phyloP scores from a whole-genome alignment of 306 rosid species.

The Glycine tomentella region DNA sequence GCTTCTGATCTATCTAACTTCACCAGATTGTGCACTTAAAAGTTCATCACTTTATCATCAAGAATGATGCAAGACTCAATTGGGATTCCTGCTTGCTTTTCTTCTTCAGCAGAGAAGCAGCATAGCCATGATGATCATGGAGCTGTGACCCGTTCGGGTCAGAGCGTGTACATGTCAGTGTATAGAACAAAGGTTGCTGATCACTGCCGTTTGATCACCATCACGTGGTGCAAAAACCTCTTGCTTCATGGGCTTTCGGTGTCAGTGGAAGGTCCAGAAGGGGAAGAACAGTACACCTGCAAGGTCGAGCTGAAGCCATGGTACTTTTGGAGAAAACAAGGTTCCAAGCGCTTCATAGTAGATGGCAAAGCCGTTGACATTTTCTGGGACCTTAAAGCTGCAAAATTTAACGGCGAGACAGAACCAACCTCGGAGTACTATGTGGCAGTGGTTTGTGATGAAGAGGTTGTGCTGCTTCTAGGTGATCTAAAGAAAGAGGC shows the following conservation, averaged over 20 bases:
- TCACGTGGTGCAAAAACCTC: slow-evolving; percentile 84
- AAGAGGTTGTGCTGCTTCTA: slow-evolving; percentile 77
- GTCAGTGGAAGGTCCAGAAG: slow-evolving; percentile 68
- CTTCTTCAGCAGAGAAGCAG: slow-evolving; percentile 61
- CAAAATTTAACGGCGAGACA: slow-evolving; percentile 76
- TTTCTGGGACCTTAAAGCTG: slow-evolving; percentile 86
- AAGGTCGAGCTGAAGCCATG: slow-evolving; percentile 94
- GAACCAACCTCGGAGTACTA: slow-evolving; percentile 83
- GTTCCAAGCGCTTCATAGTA: slow-evolving; percentile 68
- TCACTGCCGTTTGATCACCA: slow-evolving; percentile 71
- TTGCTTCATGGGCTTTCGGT: slow-evolving; percentile 79
- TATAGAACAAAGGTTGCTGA: slow-evolving; percentile 78
- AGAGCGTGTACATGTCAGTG: slow-evolving; percentile 71
- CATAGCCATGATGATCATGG: slow-evolving; percentile 52
- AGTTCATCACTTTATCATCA: slow-evolving; percentile 22
- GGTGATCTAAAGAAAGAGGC: slow-evolving; percentile 89
- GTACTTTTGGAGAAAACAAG: slow-evolving; percentile 90
- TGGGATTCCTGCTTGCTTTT: slow-evolving; percentile 80
- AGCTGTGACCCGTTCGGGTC: slow-evolving; percentile 78
- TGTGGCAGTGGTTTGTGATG: slow-evolving; percentile 83
- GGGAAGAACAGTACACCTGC: slow-evolving; percentile 75
- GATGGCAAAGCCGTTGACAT: slow-evolving; percentile 64
- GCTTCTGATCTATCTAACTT: neutral
- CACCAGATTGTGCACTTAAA: neutral
- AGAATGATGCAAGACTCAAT: slow-evolving; percentile 74